Base-by-base conservation (phyloP, 306 rosid genomes). In the Trifolium repens region DNA sequence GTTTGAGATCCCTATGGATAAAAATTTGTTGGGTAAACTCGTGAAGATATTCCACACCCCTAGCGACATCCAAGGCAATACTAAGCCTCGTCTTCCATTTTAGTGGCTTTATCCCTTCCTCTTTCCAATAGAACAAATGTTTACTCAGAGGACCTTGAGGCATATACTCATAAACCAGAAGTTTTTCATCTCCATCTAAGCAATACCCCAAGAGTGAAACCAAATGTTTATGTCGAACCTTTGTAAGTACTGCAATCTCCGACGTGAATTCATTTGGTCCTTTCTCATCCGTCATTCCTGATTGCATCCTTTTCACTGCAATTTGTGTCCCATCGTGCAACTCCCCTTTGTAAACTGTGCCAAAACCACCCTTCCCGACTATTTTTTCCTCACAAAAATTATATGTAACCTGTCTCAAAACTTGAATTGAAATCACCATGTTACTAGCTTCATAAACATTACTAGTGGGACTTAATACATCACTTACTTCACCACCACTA, bases 121-220 rank as follows among this genome's bases (percentile, higher is more conserved):
- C 75, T 67, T 79, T 85, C 96, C 96, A 88, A 42, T 84, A 22
- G 69, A 89, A 85, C 65, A 94, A 79, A 55, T 86, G 86, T 60
- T 26, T 44, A 78, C 92, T 94, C 12, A 94, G 87, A 39, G 92
- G 85, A 61, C 99, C 97, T 19, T 84, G 97, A 30, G 97, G 86
- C 99, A 94, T 92, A 82, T 88, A 87, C 58, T 94, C 99, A 49
- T 86, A 94, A 0, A 94, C 99, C 64, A 94, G 89, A 83, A 94
- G 97, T 82, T 84, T 86, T 87, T 94, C 98, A 35, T 83, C 84
- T 66, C 89, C 91, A 37, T 92, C 99, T 70, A 94, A 87, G 78
- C 99, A 92, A 82, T 90, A 94, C n/a, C 99, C 99, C 37, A 92
- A 76, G 17, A 94, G 93, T 26, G 89, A 86, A n/a, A 94, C 99